Conservation (phyloP, 2,329 filamentous ascomycete genomes). For the Hypoxylon sp. region DNA sequence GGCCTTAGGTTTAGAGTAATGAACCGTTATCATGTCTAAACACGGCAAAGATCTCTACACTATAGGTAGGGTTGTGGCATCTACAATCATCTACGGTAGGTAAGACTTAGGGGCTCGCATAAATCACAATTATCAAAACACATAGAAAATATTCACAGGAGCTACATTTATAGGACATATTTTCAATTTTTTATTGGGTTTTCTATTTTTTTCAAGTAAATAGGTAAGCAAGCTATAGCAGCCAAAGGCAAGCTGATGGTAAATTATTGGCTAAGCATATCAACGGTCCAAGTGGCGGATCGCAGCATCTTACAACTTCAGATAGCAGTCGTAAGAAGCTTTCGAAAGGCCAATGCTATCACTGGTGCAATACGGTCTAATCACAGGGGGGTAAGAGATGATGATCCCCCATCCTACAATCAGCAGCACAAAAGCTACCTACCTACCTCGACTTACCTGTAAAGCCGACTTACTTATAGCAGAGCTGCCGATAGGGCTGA, state of each 20-base stretch:
- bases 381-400: not conserved
- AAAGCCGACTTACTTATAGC: not conserved
- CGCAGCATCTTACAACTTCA: not conserved
- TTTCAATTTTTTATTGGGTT: not conserved
- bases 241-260: not conserved
- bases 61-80: not conserved
- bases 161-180: not conserved
- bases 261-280: not conserved
- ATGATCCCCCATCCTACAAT: not conserved
- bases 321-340: not conserved
- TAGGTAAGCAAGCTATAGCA: not conserved
- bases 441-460: not conserved
- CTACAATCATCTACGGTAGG: not conserved
- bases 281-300: not conserved
- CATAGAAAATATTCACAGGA: not conserved
- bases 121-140: not conserved
- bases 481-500: conserved; percentile 31
- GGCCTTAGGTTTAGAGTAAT: not conserved
- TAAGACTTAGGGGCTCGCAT: not conserved
- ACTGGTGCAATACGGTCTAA: not conserved
- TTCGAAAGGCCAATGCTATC: not conserved
- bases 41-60: not conserved
- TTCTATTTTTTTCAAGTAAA: not conserved
- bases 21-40: not conserved
- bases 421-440: not conserved